phyloP scores from a whole-genome alignment of 306 rosid genomes.

The Malus asiatica region DNA sequence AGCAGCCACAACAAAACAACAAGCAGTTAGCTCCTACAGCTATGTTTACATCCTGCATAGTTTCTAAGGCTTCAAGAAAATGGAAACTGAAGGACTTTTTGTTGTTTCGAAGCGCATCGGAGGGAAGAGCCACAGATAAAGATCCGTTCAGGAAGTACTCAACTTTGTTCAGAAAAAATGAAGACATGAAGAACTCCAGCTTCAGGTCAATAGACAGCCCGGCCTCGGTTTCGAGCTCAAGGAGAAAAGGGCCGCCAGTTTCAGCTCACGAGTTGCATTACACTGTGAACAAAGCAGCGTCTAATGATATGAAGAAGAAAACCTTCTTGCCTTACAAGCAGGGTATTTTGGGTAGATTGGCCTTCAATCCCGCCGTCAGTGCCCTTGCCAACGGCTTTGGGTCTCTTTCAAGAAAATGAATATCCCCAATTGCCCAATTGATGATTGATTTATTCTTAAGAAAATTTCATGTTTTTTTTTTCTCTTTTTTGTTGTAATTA shows the following conservation, averaged over 20 bases:
- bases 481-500: not conserved
- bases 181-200: constrained; percentile 42
- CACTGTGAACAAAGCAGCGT: constrained; percentile 54
- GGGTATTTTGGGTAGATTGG: constrained; percentile 66
- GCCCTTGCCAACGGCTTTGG: constrained; percentile 50
- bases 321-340: constrained; percentile 88
- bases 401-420: constrained; percentile 23
- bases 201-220: constrained; percentile 30
- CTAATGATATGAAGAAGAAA: constrained; percentile 72
- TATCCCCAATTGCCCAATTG: not conserved
- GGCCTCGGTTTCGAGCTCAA: not conserved
- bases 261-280: constrained; percentile 78
- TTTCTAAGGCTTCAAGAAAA: constrained; percentile 44
- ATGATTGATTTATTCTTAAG: not conserved
- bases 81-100: constrained; percentile 77
- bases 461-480: not conserved
- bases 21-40: constrained; percentile 11
- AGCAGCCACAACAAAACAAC: constrained; percentile 10
- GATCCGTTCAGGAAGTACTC: constrained; percentile 56
- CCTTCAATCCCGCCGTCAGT: constrained; percentile 41
- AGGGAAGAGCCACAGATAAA: constrained; percentile 63
- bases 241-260: constrained; percentile 33
- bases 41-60: constrained; percentile 3
- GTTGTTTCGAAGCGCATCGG: constrained; percentile 82
- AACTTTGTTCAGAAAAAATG: constrained; percentile 26